Conservation (phyloP, 2,329 filamentous ascomycete species). For the Aureobasidium sp. region DNA sequence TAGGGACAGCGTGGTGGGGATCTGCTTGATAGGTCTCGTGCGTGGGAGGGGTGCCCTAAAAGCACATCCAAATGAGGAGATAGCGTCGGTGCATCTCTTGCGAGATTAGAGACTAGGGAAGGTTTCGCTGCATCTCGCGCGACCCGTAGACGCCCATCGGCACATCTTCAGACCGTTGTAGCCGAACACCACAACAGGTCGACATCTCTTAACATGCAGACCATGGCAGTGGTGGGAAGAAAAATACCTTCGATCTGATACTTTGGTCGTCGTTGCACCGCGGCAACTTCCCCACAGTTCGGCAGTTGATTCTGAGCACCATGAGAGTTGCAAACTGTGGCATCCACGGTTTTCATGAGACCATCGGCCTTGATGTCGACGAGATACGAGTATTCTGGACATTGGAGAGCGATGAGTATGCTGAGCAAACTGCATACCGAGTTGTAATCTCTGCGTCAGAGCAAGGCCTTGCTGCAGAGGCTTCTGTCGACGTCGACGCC, state of each 20-base stretch:
- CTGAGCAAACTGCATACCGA: slow-evolving; percentile 31
- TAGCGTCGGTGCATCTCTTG: slow-evolving; percentile 3
- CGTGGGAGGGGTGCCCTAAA: neutral
- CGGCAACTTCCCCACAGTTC: neutral
- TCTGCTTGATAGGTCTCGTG: neutral
- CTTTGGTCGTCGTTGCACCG: neutral
- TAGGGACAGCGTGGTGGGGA: too few species aligned
- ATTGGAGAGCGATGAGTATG: slow-evolving; percentile 26
- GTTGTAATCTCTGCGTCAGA: slow-evolving; percentile 19
- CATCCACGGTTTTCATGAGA: slow-evolving; percentile 36
- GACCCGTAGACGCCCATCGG: neutral
- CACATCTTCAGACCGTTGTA: neutral
- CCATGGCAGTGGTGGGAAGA: neutral
- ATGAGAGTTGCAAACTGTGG: slow-evolving; percentile 29
- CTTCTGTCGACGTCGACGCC: neutral
- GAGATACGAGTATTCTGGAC: slow-evolving; percentile 33
- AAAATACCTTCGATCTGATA: neutral
- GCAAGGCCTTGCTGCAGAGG: neutral
- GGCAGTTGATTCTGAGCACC: neutral
- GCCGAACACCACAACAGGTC: neutral
- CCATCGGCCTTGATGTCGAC: slow-evolving; percentile 35
- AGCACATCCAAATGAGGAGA: neutral
- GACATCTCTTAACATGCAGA: neutral
- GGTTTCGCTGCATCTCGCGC: slow-evolving; percentile 1
- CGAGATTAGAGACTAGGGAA: neutral